phyloP scores from a whole-genome alignment of 1,139 yeast species.

The Magnusiomyces sp. region DNA sequence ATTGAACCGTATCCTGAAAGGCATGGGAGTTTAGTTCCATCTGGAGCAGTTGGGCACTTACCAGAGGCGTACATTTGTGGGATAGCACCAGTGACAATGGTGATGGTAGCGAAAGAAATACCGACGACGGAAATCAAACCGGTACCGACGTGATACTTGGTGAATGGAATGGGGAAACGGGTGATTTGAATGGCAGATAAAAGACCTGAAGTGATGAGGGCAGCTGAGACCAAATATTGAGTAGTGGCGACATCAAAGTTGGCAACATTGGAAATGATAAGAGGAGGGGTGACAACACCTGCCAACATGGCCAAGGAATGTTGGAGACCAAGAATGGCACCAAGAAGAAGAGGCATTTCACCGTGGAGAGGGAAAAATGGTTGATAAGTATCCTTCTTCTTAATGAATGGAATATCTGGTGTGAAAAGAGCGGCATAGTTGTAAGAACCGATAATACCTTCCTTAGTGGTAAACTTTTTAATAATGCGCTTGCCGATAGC shows the following conservation, averaged over 20 bases:
- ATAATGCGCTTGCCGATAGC: slow-evolving; percentile 5
- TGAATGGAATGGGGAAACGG: slow-evolving; percentile 61
- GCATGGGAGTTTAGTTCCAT: slow-evolving; percentile 61
- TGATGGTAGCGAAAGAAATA: slow-evolving; percentile 81
- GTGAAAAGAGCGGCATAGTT: slow-evolving; percentile 70
- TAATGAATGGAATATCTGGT: slow-evolving; percentile 64
- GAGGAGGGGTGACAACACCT: slow-evolving; percentile 82
- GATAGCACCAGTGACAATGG: slow-evolving; percentile 65
- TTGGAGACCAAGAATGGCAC: slow-evolving; percentile 72
- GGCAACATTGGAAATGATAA: slow-evolving; percentile 55
- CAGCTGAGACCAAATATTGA: slow-evolving; percentile 69
- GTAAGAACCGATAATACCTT: slow-evolving; percentile 75
- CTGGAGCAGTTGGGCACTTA: slow-evolving; percentile 52
- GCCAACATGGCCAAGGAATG: slow-evolving; percentile 87
- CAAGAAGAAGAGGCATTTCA: slow-evolving; percentile 70
- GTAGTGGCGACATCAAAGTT: slow-evolving; percentile 43
- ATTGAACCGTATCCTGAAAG: slow-evolving; percentile 87
- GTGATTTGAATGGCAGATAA: slow-evolving; percentile 72
- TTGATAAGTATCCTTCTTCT: slow-evolving; percentile 36
- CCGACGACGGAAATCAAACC: slow-evolving; percentile 86
- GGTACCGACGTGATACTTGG: slow-evolving; percentile 74
- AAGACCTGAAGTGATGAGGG: slow-evolving; percentile 68
- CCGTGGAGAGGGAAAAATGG: slow-evolving; percentile 77
- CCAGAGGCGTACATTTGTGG: slow-evolving; percentile 77
- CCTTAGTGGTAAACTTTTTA: slow-evolving; percentile 41